Base-by-base conservation (phyloP, 805 yeast species). In the Candida glaebosa region DNA sequence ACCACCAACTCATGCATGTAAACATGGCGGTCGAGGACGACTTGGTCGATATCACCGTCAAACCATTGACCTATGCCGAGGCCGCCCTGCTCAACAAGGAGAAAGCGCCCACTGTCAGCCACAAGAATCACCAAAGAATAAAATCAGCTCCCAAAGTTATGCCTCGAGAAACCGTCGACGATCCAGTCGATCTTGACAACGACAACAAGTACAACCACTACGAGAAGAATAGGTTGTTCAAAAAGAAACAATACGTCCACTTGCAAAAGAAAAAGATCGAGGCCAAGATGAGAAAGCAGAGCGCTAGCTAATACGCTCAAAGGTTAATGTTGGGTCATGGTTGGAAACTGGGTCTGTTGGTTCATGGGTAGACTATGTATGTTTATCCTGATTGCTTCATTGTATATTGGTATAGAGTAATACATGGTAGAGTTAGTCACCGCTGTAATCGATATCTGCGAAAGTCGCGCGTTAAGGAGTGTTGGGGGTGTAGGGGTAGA, bases 11-110 rank as follows among this genome's bases (percentile, higher is more conserved):
- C 44, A 45, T 64, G 45, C 56, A 58, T 35, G 57, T 69, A 18
- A 58, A 70, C 8, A 66, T 69, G 72, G 55, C 54, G 25, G 61
- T 32, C 10, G 47, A 43, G 16, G 54, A 52, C 34, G 68, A 63
- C 20, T 63, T 68, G 40, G 62, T 69, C 17, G 71, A 66, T 33
- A 65, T 69, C 41, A 57, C 58, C 39, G 53, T 48, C 47, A 59
- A 59, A 34, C 58, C 60, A 39, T 56, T 69, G 45, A 58, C 69
- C n/a, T 69, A 69, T 43, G 75, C 75, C n/a, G 74, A 69, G 48
- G 75, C 59, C 20, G 73, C 74, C 3, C 50, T 58, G 17, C 43
- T 65, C 49, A 53, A 60, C n/a, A 49, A 46, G 38, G 38, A 49
- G 41, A 57, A 56, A 43, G 38, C 43, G 30, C 62, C 53, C 42